Conservation (phyloP, 2,329 filamentous ascomycete species). For the Arthrocladium fulminans region DNA sequence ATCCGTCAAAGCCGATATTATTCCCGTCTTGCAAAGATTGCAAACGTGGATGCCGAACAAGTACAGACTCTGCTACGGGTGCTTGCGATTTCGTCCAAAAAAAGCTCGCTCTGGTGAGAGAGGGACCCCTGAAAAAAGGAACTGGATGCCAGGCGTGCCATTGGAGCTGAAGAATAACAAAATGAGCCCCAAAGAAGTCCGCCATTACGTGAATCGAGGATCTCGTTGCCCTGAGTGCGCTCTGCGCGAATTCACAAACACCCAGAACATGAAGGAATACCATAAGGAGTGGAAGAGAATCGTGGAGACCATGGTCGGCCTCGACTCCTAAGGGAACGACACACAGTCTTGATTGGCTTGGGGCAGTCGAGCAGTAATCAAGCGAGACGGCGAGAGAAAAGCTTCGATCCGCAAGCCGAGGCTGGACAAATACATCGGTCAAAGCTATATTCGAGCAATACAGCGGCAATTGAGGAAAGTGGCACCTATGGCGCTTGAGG, state of each 20-base stretch:
- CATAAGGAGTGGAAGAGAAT: background rate
- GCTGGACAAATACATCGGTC: too few relatives aligned
- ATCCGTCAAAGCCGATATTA: constrained; percentile 11
- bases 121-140: background rate
- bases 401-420: too few relatives aligned
- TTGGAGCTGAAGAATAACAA: background rate
- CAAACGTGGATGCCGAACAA: constrained; percentile 10
- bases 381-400: background rate
- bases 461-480: too few relatives aligned
- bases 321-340: background rate
- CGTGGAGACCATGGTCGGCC: background rate
- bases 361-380: background rate
- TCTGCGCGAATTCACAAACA: background rate
- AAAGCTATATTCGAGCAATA: too few relatives aligned
- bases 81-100: constrained; percentile 10
- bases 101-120: background rate
- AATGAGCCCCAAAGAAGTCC: background rate
- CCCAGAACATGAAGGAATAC: background rate
- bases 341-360: background rate
- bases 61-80: constrained; percentile 19
- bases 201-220: background rate
- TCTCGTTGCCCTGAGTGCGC: constrained; percentile 4
- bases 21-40: constrained; percentile 18
- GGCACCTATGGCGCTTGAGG: too few relatives aligned
- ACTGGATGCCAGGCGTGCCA: background rate